Percentiles rank a stretch among this genome's conserved stretches.
phyloP scores from a whole-genome alignment of 257 asterid species.

The Jacaranda mimosifolia region DNA sequence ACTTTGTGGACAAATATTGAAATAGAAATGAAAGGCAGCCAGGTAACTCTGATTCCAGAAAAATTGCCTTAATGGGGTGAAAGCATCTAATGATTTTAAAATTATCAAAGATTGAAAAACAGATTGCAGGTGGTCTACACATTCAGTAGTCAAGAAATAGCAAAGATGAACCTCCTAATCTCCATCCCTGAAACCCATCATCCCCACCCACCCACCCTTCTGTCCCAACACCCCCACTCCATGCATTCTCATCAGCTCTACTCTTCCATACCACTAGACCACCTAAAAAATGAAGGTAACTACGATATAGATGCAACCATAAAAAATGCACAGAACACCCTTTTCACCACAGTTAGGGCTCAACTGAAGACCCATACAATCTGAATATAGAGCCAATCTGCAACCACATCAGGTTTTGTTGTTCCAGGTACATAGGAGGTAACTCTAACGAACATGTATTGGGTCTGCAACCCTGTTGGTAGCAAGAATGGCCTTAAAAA shows the following conservation, averaged over 20 bases:
- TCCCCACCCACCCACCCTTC: no score
- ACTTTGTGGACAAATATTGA: neutral
- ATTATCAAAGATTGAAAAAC: neutral
- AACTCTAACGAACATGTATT: neutral
- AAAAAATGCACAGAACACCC: no score
- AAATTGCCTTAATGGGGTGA: neutral
- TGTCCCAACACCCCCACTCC: neutral
- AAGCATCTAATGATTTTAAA: neutral
- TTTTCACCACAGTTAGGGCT: no score
- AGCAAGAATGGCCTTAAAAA: neutral
- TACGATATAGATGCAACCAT: no score
- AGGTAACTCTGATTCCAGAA: conserved; percentile 14
- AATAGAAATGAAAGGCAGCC: conserved; percentile 27
- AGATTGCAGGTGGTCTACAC: neutral
- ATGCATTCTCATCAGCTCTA: neutral
- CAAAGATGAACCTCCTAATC: neutral
- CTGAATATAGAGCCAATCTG: neutral
- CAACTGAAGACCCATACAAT: neutral
- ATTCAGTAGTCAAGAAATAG: neutral
- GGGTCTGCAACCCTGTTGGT: neutral
- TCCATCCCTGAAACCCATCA: conserved; percentile 9
- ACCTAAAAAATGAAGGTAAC: no score
- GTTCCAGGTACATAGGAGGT: neutral
- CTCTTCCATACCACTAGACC: no score
- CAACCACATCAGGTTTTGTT: no score